Conservation (phyloP, 225 moss, liverwort and hornwort genomes). For the Pseudisothecium myosuroides region DNA sequence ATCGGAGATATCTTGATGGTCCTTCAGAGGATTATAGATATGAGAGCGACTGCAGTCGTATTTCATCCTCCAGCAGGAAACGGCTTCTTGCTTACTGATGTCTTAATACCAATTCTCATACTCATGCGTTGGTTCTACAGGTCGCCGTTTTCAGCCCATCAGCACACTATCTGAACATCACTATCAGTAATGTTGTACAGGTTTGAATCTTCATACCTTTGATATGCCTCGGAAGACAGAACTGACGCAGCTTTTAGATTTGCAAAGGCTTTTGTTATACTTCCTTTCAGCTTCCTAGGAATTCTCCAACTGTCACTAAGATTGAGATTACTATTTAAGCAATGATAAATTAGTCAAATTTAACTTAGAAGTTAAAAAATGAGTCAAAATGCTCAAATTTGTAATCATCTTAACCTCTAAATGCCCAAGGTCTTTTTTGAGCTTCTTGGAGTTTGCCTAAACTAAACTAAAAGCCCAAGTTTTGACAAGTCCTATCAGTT, state of each 20-base stretch:
- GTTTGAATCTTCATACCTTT: not conserved
- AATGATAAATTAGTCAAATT: not conserved
- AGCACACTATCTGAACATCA: conserved; percentile 65
- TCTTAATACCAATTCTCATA: not conserved
- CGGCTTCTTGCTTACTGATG: not conserved
- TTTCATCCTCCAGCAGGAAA: not conserved
- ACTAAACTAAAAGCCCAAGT: not conserved
- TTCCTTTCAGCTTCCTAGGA: not conserved
- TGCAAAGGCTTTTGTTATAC: not conserved
- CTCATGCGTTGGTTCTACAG: conserved; percentile 12
- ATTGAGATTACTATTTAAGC: not conserved
- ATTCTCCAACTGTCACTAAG: not conserved
- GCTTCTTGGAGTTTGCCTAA: not conserved
- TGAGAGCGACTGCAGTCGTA: not conserved
- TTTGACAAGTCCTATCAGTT: not conserved
- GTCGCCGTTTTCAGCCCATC: conserved; percentile 70
- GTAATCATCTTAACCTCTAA: too few relatives aligned
- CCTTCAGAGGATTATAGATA: not conserved
- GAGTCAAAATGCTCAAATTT: not conserved
- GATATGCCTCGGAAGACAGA: not conserved
- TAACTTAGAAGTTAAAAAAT: not conserved
- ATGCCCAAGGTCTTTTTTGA: not conserved
- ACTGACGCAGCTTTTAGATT: not conserved
- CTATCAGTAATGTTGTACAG: conserved; percentile 56
- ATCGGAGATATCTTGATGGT: not conserved